A percentile compares a stretch with the other conserved stretches of the same genome.
Evolutionary conservation across 495 filamentous ascomycete genomes (phyloP).

Genomic region (Daldinia caldariorum): DNA sequence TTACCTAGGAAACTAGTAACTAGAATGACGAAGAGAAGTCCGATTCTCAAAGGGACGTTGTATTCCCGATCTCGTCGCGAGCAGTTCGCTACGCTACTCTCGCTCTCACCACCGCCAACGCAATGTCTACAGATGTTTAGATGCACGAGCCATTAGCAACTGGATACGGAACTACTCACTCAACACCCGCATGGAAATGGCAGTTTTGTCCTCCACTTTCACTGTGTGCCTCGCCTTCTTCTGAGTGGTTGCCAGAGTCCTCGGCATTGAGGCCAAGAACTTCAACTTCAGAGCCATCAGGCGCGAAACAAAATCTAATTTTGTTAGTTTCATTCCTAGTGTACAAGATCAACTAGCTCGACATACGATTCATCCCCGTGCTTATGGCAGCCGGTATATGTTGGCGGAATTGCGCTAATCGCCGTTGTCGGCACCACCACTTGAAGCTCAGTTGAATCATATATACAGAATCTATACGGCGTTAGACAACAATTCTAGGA

Average conservation of each 20-base stretch:
- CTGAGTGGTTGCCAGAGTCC: conserved; percentile 21
- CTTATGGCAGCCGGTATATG: conserved; percentile 63
- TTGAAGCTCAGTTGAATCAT: conserved; percentile 53
- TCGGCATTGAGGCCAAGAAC: conserved; percentile 30
- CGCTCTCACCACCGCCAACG: conserved; percentile 52
- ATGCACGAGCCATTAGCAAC: neutral
- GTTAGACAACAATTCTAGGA: neutral
- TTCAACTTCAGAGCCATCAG: conserved; percentile 54
- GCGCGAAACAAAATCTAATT: conserved; percentile 53
- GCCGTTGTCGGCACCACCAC: conserved; percentile 55
- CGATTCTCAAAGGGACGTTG: conserved; percentile 66
- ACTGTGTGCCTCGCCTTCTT: conserved; percentile 27
- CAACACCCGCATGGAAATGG: conserved; percentile 74
- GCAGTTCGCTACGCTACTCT: conserved; percentile 51
- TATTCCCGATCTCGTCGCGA: conserved; percentile 60
- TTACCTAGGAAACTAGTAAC: conserved; percentile 56
- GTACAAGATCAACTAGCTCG: neutral
- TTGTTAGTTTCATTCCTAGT: neutral
- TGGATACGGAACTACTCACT: conserved; percentile 52
- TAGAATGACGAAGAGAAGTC: conserved; percentile 68
- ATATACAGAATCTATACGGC: conserved; percentile 51
- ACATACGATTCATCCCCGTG: conserved; percentile 60
- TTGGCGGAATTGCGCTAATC: conserved; percentile 55
- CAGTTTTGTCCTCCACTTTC: conserved; percentile 54
- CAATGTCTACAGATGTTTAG: conserved; percentile 52